A percentile compares a stretch with the other conserved stretches of the same genome.
Evolutionary conservation across 805 yeast species (phyloP).

Genomic region (Metschnikowia amazonensis): DNA sequence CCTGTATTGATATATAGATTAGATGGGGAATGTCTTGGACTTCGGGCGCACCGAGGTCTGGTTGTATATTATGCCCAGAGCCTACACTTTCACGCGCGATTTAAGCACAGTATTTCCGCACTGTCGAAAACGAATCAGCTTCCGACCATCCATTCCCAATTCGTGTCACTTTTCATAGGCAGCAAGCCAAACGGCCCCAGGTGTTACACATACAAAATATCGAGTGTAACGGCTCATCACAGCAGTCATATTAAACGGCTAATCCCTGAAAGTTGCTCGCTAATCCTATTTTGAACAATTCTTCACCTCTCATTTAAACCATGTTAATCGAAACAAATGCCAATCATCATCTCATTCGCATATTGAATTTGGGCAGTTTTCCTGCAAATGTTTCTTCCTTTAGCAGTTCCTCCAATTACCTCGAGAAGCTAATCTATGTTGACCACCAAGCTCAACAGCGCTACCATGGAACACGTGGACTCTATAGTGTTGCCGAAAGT

Average conservation of each 20-base stretch:
- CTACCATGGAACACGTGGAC: slow-evolving; percentile 1
- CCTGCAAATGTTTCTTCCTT: slow-evolving; percentile 33
- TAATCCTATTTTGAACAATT: background rate
- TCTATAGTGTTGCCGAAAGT: background rate
- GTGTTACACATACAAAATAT: background rate
- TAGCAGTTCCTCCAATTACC: slow-evolving; percentile 31
- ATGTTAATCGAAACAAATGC: slow-evolving; percentile 27
- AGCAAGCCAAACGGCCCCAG: background rate
- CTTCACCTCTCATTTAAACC: background rate
- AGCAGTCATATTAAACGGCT: background rate
- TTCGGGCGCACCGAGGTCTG: background rate
- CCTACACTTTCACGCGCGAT: slow-evolving; percentile 5
- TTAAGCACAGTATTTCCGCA: slow-evolving; percentile 4
- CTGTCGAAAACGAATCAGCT: slow-evolving; percentile 1
- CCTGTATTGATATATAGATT: background rate
- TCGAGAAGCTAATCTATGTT: slow-evolving; percentile 33
- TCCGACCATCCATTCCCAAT: background rate
- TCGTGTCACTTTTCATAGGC: slow-evolving; percentile 1
- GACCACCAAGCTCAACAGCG: slow-evolving; percentile 35
- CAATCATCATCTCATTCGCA: slow-evolving; percentile 25
- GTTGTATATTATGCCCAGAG: background rate
- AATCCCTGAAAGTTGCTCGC: background rate
- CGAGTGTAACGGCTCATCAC: background rate
- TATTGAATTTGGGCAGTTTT: slow-evolving; percentile 35
- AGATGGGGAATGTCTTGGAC: background rate